Evolutionary conservation across 257 asterid genomes (phyloP).

Genomic region (Scutellaria galericulata): DNA sequence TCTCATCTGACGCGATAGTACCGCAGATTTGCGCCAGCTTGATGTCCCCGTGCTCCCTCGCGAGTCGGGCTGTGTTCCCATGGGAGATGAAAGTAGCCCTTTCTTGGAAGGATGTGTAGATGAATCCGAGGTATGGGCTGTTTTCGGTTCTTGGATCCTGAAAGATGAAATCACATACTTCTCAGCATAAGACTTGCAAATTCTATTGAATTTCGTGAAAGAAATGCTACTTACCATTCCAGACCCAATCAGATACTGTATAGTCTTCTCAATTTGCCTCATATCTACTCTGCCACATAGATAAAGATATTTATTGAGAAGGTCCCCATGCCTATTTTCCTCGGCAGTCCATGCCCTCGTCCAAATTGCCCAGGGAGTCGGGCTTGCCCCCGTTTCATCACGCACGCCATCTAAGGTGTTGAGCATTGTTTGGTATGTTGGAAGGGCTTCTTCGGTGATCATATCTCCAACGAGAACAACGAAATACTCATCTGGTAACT

Average conservation of each 20-base stretch:
- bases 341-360: conserved; percentile 91
- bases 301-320: conserved; percentile 79
- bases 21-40: conserved; percentile 85
- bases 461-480: conserved; percentile 82
- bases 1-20: conserved; percentile 77
- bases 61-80: conserved; percentile 80
- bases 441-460: conserved; percentile 93
- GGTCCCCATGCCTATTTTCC: conserved; percentile 89
- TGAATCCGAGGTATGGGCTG: conserved; percentile 80
- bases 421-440: conserved; percentile 86
- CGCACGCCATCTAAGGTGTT: conserved; percentile 84
- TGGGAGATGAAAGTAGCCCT: conserved; percentile 83
- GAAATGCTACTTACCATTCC: conserved; percentile 67
- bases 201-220: neutral
- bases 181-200: neutral
- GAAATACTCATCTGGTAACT: conserved; percentile 78
- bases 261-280: conserved; percentile 83
- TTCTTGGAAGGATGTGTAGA: conserved; percentile 88
- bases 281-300: conserved; percentile 79
- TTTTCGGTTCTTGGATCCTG: conserved; percentile 85
- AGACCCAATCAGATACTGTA: conserved; percentile 83
- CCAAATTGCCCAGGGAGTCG: conserved; percentile 88
- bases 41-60: conserved; percentile 71
- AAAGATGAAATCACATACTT: neutral
- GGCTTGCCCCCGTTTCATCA: conserved; percentile 90